phyloP scores from a whole-genome alignment of 1,139 yeast genomes.

The Sugiyamaella grinbergsii region DNA sequence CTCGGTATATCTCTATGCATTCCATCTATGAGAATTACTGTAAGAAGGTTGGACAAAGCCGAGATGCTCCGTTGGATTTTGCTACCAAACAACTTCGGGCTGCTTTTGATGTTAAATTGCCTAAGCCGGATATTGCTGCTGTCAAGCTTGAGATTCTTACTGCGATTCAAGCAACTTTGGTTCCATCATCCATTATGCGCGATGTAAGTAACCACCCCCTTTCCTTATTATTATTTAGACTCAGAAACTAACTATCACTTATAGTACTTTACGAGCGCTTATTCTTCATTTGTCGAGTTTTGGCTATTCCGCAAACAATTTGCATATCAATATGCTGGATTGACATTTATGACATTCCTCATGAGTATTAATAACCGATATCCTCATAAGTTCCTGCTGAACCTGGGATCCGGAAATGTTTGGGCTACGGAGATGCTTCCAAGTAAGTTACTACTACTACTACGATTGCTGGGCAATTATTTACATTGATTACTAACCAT shows the following conservation, averaged over 20 bases:
- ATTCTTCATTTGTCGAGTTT: conserved; percentile 84
- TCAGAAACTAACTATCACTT: neutral
- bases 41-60: conserved; percentile 66
- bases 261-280: conserved; percentile 57
- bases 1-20: conserved; percentile 77
- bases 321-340: conserved; percentile 93
- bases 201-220: conserved; percentile 51
- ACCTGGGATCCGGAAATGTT: conserved; percentile 80
- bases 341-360: conserved; percentile 90
- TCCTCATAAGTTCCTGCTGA: conserved; percentile 89
- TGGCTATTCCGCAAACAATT: conserved; percentile 97
- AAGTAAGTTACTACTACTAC: conserved; percentile 48
- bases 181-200: conserved; percentile 82
- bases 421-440: conserved; percentile 98
- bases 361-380: conserved; percentile 92
- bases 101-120: conserved; percentile 88
- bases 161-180: conserved; percentile 83
- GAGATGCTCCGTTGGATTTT: conserved; percentile 89
- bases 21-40: conserved; percentile 89
- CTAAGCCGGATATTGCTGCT: conserved; percentile 88
- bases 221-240: neutral
- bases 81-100: conserved; percentile 85
- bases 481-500: conserved; percentile 17
- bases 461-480: conserved; percentile 17
- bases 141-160: conserved; percentile 87